A percentile compares a stretch with the other conserved stretches of the same genome.
phyloP scores from a whole-genome alignment of 2,329 filamentous ascomycete species.

The Emergomyces pasteurianus region DNA sequence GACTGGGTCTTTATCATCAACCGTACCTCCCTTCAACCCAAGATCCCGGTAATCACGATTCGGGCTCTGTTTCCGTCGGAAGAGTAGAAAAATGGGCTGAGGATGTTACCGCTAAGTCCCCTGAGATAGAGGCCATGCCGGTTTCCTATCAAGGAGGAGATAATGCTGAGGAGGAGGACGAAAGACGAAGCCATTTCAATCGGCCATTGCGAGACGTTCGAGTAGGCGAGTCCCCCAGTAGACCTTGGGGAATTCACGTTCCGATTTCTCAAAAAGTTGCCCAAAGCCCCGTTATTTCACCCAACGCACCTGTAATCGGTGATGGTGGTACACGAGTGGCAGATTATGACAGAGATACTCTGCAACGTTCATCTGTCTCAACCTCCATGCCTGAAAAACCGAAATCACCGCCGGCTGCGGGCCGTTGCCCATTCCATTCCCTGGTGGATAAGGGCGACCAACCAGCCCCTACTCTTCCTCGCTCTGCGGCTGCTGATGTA shows the following conservation, averaged over 20 bases:
- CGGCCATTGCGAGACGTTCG: conserved; percentile 75
- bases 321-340: conserved; percentile 11
- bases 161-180: conserved; percentile 37
- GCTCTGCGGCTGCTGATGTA: not conserved
- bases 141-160: conserved; percentile 22
- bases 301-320: conserved; percentile 12
- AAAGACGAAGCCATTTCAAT: conserved; percentile 66
- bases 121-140: conserved; percentile 23
- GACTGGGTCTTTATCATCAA: conserved; percentile 75
- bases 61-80: conserved; percentile 44
- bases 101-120: conserved; percentile 50
- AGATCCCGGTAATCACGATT: conserved; percentile 28
- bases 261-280: conserved; percentile 44
- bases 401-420: conserved; percentile 14
- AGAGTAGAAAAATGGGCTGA: conserved; percentile 81
- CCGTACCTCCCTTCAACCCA: conserved; percentile 60
- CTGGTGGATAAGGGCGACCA: conserved; percentile 11
- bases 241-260: conserved; percentile 84
- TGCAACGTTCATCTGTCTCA: conserved; percentile 7
- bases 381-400: not conserved
- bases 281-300: conserved; percentile 19
- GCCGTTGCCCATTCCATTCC: conserved; percentile 27
- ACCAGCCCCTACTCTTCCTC: not conserved
- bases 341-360: conserved; percentile 10
- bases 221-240: conserved; percentile 85